Conservation (phyloP, 129 eudicot genomes). For the Gnaphalium uliginosum region DNA sequence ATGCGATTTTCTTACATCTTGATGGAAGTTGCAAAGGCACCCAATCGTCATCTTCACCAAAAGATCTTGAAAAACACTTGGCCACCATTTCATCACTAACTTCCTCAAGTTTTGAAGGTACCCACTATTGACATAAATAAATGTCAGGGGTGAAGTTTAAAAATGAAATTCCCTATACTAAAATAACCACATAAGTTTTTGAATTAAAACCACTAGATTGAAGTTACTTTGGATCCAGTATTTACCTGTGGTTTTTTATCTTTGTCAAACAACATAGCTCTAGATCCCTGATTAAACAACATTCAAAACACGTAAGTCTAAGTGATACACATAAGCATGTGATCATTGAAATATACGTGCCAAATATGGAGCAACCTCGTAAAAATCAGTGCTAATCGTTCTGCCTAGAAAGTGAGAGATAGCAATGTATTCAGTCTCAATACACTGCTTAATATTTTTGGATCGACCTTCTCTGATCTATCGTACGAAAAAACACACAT, state of each 20-base stretch:
- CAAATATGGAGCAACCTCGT: conserved; percentile 29
- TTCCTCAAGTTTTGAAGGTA: conserved; percentile 32
- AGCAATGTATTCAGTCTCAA: conserved; percentile 30
- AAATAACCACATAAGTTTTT: too few relatives aligned
- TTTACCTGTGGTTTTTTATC: conserved; percentile 40
- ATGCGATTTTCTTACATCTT: not conserved
- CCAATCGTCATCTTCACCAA: conserved; percentile 35
- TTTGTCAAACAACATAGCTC: conserved; percentile 45
- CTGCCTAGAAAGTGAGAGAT: conserved; percentile 28
- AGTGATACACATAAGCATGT: not conserved
- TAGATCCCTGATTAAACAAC: conserved; percentile 32
- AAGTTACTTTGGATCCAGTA: not conserved
- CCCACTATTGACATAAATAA: conserved; percentile 28
- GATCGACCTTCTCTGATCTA: conserved; percentile 41
- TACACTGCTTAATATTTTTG: conserved; percentile 27
- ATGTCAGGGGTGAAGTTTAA: too few relatives aligned
- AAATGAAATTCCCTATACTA: too few relatives aligned
- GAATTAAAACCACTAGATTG: not conserved
- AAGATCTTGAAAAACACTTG: conserved; percentile 10
- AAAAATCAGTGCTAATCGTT: conserved; percentile 29
- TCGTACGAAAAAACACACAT: not conserved
- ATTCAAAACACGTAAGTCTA: not conserved
- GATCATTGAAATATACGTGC: not conserved
- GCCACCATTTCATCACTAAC: conserved; percentile 34
- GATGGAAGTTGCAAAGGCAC: conserved; percentile 29